Percentiles rank a stretch among this genome's conserved stretches.
These are phyloP conservation scores for Chaetomiaceae sp. DNA, from an alignment of 2,329 filamentous ascomycete genomes.

Conservation along the genomic window DNA sequence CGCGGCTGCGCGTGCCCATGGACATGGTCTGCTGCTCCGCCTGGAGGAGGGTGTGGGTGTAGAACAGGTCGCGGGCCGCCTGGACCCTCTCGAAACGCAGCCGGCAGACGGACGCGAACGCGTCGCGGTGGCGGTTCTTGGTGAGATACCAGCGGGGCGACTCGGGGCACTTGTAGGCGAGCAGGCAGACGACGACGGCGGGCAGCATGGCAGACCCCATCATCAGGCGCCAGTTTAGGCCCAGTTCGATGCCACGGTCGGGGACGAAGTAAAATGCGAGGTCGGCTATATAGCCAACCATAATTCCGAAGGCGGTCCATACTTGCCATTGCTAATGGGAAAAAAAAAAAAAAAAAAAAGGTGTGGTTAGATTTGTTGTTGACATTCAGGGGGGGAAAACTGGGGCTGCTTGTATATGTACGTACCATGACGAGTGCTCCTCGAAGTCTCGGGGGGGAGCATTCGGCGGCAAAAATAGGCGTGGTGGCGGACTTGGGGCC, in stretches of 20 bases:
- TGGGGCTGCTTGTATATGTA: no score
- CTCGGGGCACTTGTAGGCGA: slow-evolving; percentile 46
- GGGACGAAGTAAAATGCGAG: slow-evolving; percentile 56
- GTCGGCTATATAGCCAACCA: slow-evolving; percentile 56
- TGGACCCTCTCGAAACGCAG: slow-evolving; percentile 51
- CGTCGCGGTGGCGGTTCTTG: slow-evolving; percentile 43
- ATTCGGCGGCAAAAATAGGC: slow-evolving; percentile 65
- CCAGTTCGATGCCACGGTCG: slow-evolving; percentile 47
- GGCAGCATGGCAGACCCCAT: slow-evolving; percentile 63
- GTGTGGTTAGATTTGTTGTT: no score
- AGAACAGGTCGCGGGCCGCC: slow-evolving; percentile 53
- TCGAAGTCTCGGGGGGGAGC: slow-evolving; percentile 57
- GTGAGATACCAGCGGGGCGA: slow-evolving; percentile 50
- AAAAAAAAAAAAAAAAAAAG: background rate
- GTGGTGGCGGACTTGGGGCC: slow-evolving; percentile 67
- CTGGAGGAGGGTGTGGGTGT: slow-evolving; percentile 54
- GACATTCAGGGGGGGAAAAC: background rate
- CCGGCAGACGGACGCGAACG: slow-evolving; percentile 43
- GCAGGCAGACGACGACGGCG: slow-evolving; percentile 50
- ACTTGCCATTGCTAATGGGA: slow-evolving; percentile 35
- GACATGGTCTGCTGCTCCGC: slow-evolving; percentile 50
- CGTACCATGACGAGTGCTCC: slow-evolving; percentile 63
- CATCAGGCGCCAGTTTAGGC: slow-evolving; percentile 65
- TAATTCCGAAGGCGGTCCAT: slow-evolving; percentile 47
- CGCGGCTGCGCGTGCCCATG: slow-evolving; percentile 42